Conservation (phyloP, 805 yeast genomes). For the Saccharomyces paradoxus region DNA sequence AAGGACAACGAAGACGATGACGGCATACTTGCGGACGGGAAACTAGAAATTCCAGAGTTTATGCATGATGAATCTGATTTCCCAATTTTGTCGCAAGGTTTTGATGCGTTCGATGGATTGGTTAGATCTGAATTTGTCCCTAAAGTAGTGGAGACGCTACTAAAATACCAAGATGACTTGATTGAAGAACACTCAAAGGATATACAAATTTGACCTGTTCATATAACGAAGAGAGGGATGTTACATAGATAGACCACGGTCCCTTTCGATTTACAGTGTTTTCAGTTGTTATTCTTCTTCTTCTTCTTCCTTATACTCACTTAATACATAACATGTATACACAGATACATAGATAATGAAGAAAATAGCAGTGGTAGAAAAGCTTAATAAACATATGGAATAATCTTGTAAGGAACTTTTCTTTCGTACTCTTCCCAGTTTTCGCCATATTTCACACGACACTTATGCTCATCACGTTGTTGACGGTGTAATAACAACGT, state of each 20-base stretch:
- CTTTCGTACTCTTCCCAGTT: conserved; percentile 79
- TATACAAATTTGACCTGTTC: conserved; percentile 33
- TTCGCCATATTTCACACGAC: conserved; percentile 75
- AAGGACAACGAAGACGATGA: conserved; percentile 21
- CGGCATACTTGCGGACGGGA: conserved; percentile 36
- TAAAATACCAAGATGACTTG: conserved; percentile 55
- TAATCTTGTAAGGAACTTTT: conserved; percentile 78
- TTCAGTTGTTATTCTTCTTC: background rate
- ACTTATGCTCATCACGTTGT: conserved; percentile 83
- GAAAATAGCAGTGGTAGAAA: background rate
- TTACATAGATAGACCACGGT: background rate
- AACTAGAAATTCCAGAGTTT: conserved; percentile 53
- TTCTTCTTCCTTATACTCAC: background rate
- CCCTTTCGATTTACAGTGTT: background rate
- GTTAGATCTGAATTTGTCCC: conserved; percentile 48
- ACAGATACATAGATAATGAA: background rate
- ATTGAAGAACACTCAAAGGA: conserved; percentile 54
- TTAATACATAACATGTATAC: conserved; percentile 2
- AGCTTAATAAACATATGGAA: conserved; percentile 72
- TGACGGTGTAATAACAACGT: conserved; percentile 81
- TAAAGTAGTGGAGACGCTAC: conserved; percentile 38
- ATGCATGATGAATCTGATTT: conserved; percentile 70
- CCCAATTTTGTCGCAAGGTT: conserved; percentile 45
- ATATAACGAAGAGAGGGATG: background rate
- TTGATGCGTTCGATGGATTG: conserved; percentile 33